A percentile compares a stretch with the other conserved stretches of the same genome.
phyloP scores from a whole-genome alignment of 2,329 filamentous ascomycete species.

The Elsinoe batatas region DNA sequence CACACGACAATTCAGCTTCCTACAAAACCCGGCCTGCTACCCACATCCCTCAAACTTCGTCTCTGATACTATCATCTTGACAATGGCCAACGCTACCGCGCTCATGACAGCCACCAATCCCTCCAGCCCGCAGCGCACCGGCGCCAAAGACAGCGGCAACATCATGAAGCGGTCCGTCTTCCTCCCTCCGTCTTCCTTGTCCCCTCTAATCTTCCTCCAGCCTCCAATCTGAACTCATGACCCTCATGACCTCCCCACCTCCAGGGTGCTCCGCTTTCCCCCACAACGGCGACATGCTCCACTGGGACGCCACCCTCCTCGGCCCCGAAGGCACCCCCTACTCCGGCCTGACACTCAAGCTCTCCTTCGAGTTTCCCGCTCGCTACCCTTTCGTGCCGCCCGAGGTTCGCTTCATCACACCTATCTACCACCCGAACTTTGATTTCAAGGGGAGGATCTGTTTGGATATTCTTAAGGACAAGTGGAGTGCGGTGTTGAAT shows the following conservation, averaged over 20 bases:
- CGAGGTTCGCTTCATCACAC: slow-evolving; percentile 91
- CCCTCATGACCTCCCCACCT: slow-evolving; percentile 90
- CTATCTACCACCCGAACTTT: slow-evolving; percentile 97
- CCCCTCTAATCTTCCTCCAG: slow-evolving; percentile 39
- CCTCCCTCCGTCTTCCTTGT: background rate
- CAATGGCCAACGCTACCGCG: slow-evolving; percentile 25
- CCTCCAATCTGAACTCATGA: slow-evolving; percentile 94
- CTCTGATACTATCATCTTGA: background rate
- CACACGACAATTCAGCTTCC: background rate
- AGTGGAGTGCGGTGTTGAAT: slow-evolving; percentile 97
- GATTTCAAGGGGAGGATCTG: slow-evolving; percentile 97
- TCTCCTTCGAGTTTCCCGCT: slow-evolving; percentile 77
- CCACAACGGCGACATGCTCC: slow-evolving; percentile 79
- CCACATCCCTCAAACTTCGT: background rate
- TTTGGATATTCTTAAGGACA: slow-evolving; percentile 94
- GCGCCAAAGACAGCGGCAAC: slow-evolving; percentile 30
- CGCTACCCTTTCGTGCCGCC: slow-evolving; percentile 92
- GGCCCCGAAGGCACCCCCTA: slow-evolving; percentile 90
- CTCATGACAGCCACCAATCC: slow-evolving; percentile 23
- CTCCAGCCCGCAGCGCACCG: slow-evolving; percentile 22
- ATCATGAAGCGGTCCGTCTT: slow-evolving; percentile 38
- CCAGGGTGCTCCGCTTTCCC: slow-evolving; percentile 94
- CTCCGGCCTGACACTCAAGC: slow-evolving; percentile 77
- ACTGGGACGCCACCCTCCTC: slow-evolving; percentile 88
- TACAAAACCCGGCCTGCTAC: background rate